Evolutionary conservation across 78 protist species (phyloP).

Genomic region (Cyanophora paradoxa): DNA sequence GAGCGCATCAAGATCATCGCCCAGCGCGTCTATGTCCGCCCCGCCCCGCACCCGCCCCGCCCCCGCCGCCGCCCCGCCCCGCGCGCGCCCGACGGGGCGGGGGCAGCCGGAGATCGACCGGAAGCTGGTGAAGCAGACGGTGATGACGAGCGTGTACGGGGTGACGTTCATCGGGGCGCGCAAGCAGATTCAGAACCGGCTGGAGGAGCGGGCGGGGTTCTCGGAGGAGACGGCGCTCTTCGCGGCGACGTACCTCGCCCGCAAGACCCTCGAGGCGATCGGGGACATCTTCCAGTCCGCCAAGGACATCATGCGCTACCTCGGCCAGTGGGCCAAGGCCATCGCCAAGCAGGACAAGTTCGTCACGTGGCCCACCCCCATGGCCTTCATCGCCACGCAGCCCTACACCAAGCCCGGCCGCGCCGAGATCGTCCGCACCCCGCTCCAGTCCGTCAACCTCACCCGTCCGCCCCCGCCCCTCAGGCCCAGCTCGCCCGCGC

Average conservation of each 20-base stretch:
- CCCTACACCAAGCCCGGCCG: no score
- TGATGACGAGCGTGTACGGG: conserved; percentile 92
- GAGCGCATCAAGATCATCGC: no score
- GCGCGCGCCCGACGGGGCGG: not conserved
- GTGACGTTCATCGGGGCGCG: conserved; percentile 86
- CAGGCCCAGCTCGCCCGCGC: no score
- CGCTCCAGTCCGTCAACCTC: no score
- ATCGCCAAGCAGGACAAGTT: conserved; percentile 38
- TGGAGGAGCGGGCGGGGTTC: conserved; percentile 19
- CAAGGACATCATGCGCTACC: conserved; percentile 67
- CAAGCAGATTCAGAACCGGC: conserved; percentile 57
- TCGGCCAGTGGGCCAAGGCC: conserved; percentile 49
- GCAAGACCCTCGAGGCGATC: conserved; percentile 39
- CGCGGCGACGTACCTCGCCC: conserved; percentile 12
- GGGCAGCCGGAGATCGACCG: conserved; percentile 32
- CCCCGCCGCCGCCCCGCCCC: not conserved
- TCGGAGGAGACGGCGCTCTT: not conserved
- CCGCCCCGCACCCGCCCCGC: not conserved
- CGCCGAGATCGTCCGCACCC: no score
- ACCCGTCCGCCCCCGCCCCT: no score
- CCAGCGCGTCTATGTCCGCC: no score
- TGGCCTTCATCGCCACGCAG: no score
- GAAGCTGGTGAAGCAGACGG: conserved; percentile 89
- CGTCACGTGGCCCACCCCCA: no score
- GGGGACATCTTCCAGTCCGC: conserved; percentile 70